phyloP scores from a whole-genome alignment of 2,329 filamentous ascomycete species.

The Lomentospora prolificans region DNA sequence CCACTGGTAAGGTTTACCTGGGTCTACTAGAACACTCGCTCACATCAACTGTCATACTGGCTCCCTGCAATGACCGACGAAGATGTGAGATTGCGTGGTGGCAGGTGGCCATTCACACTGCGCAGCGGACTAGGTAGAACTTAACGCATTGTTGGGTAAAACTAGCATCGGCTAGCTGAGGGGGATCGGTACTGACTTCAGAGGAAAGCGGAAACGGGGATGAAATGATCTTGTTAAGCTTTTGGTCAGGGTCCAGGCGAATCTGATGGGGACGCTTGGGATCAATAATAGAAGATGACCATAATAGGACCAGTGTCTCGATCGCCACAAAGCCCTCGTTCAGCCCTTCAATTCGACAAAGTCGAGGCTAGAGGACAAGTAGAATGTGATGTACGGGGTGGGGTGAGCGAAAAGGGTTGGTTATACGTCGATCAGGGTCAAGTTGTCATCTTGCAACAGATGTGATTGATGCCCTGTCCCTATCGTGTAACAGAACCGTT shows the following conservation, averaged over 20 bases:
- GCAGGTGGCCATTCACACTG: no score
- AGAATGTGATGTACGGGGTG: not conserved
- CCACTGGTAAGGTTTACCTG: not conserved
- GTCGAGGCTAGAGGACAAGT: not conserved
- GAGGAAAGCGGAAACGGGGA: not conserved
- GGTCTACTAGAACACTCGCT: not conserved
- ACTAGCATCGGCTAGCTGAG: not conserved
- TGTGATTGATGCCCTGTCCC: not conserved
- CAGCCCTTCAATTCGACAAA: not conserved
- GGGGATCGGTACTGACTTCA: conserved; percentile 1
- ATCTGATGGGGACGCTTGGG: not conserved
- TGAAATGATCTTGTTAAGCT: not conserved
- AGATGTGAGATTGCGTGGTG: not conserved
- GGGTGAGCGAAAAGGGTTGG: not conserved
- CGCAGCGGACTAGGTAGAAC: not conserved
- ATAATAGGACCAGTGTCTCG: no score
- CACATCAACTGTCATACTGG: no score
- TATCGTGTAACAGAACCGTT: not conserved
- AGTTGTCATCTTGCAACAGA: conserved; percentile 1
- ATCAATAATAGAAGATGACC: not conserved
- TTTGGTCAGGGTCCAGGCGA: not conserved
- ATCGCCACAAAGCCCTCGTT: not conserved
- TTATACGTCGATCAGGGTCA: conserved; percentile 7
- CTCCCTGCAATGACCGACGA: not conserved
- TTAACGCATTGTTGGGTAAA: conserved; percentile 1